These are phyloP conservation scores for Citrus inodora DNA, from an alignment of 345 rosid genomes.

Conservation along the genomic window DNA sequence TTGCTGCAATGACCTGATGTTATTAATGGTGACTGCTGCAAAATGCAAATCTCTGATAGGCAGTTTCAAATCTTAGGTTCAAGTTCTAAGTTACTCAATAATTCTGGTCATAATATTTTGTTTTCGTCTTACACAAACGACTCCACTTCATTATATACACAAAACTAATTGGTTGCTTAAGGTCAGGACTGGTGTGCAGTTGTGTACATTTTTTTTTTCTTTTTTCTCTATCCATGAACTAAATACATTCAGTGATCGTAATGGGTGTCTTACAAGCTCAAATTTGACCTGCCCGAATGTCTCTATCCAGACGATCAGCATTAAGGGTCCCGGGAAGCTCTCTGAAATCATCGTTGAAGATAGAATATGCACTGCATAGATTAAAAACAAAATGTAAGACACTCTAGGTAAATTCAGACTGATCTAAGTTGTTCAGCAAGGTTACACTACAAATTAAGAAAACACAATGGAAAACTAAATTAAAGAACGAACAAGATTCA, in stretches of 20 bases:
- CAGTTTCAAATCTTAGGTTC: background rate
- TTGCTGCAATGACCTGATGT: background rate
- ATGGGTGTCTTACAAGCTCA: constrained; percentile 26
- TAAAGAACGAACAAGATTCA: background rate
- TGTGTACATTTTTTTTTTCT: background rate
- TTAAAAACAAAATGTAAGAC: background rate
- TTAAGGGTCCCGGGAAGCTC: constrained; percentile 93
- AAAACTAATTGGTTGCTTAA: background rate
- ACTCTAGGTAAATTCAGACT: background rate
- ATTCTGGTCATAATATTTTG: background rate
- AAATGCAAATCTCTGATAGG: background rate
- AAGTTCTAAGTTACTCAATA: background rate
- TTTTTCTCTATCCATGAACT: background rate
- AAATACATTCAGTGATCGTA: background rate
- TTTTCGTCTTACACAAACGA: background rate
- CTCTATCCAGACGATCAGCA: constrained; percentile 78
- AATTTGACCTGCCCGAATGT: constrained; percentile 71
- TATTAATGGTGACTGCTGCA: background rate
- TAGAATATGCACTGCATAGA: constrained; percentile 71
- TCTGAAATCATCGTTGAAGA: constrained; percentile 85
- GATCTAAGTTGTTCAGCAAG: background rate
- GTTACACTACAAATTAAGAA: background rate
- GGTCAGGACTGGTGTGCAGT: background rate
- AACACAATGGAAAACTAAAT: background rate
- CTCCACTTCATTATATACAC: background rate